Evolutionary conservation across 1,139 yeast species (phyloP).

Genomic region (Blastobotrys illinoisensis): DNA sequence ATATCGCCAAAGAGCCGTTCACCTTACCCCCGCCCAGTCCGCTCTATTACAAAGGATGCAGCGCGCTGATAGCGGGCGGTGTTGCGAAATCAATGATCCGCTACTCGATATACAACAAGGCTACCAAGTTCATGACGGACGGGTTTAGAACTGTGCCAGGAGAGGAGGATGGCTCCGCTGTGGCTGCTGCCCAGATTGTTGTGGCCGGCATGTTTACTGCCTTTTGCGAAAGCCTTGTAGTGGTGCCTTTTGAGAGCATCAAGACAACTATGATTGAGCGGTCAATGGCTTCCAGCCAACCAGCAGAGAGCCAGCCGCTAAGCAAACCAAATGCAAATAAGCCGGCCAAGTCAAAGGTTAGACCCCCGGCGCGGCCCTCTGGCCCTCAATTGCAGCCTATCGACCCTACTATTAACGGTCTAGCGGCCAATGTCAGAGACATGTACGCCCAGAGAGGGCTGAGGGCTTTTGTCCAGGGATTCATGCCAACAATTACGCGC

Average conservation of each 20-base stretch:
- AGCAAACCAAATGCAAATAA: neutral
- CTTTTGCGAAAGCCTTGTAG: conserved; percentile 59
- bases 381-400: conserved; percentile 7
- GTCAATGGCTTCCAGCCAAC: conserved; percentile 10
- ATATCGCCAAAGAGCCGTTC: conserved; percentile 36
- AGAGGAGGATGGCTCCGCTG: conserved; percentile 16
- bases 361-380: conserved; percentile 1
- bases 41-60: conserved; percentile 65
- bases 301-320: neutral
- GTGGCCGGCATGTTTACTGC: conserved; percentile 85
- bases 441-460: conserved; percentile 73
- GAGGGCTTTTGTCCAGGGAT: conserved; percentile 75
- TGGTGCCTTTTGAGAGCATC: conserved; percentile 85
- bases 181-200: conserved; percentile 35
- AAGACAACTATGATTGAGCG: conserved; percentile 78
- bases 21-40: conserved; percentile 38
- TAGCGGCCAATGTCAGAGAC: conserved; percentile 32
- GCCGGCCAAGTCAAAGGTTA: neutral
- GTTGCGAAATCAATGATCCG: conserved; percentile 68
- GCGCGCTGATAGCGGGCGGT: conserved; percentile 75
- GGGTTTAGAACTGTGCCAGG: conserved; percentile 3
- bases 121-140: conserved; percentile 66
- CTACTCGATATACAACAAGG: conserved; percentile 68
- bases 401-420: conserved; percentile 22
- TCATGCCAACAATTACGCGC: conserved; percentile 69